Percentiles rank a stretch among this genome's conserved stretches.
Evolutionary conservation across 2,329 filamentous ascomycete genomes (phyloP).

Genomic region (Pestalotiopsis sp.): DNA sequence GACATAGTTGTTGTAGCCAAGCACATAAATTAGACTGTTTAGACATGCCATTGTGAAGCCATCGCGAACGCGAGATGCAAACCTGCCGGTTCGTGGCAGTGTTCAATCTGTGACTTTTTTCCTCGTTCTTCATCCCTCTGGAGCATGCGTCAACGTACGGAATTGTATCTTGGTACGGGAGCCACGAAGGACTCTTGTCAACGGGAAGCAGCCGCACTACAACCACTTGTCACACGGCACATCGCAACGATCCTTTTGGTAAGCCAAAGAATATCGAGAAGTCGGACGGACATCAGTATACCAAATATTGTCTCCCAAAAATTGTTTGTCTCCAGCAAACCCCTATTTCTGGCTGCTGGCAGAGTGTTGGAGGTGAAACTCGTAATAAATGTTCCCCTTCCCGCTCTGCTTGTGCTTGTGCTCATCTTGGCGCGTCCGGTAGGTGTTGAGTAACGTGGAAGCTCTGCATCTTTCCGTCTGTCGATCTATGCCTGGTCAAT

Average conservation of each 20-base stretch:
- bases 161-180: neutral
- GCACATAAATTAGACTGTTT: constrained; percentile 13
- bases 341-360: neutral
- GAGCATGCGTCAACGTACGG: neutral
- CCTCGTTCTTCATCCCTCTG: neutral
- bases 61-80: neutral
- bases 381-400: neutral
- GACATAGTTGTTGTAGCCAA: neutral
- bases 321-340: neutral
- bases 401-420: neutral
- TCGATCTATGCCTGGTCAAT: neutral
- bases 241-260: neutral
- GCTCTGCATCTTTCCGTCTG: neutral
- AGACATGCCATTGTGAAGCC: constrained; percentile 16
- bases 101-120: neutral
- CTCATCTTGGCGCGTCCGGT: neutral
- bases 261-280: neutral
- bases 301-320: neutral
- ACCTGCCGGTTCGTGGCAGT: neutral
- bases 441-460: neutral
- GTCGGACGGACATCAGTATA: neutral
- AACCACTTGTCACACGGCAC: neutral
- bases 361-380: neutral
- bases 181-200: neutral
- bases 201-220: neutral